A percentile compares a stretch with the other conserved stretches of the same genome.
phyloP scores from a whole-genome alignment of 1,284 basidiomycete species.

The Sanguinoderma infundibulare region DNA sequence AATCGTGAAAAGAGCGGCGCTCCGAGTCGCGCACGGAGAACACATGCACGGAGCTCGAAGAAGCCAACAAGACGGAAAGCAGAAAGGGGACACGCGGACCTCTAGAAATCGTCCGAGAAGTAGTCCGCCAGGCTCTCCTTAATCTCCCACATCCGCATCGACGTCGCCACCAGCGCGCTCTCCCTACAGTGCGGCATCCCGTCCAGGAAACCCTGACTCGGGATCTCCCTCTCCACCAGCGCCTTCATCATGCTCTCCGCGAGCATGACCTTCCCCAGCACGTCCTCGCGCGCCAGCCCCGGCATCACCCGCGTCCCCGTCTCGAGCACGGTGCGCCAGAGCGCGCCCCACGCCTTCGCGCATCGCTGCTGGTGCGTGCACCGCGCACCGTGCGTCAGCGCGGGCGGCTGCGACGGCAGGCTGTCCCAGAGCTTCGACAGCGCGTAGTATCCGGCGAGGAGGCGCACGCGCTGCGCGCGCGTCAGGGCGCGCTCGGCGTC shows the following conservation, averaged over 20 bases:
- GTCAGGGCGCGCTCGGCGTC: slow-evolving; percentile 42
- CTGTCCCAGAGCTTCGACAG: slow-evolving; percentile 46
- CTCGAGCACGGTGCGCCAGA: slow-evolving; percentile 46
- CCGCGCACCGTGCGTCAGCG: slow-evolving; percentile 41
- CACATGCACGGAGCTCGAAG: background rate
- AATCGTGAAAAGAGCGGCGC: background rate
- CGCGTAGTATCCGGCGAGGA: slow-evolving; percentile 48
- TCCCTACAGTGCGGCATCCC: slow-evolving; percentile 42
- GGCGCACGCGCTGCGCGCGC: slow-evolving; percentile 45
- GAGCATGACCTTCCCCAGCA: slow-evolving; percentile 44
- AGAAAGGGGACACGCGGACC: background rate
- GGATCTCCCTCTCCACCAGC: slow-evolving; percentile 45
- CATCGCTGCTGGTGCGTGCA: slow-evolving; percentile 48
- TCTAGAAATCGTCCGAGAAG: slow-evolving; percentile 37
- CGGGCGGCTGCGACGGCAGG: slow-evolving; percentile 42
- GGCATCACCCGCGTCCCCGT: slow-evolving; percentile 40
- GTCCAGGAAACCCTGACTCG: slow-evolving; percentile 42
- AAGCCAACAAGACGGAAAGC: background rate
- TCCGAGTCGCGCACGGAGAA: background rate
- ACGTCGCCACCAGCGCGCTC: slow-evolving; percentile 35
- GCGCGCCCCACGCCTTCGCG: slow-evolving; percentile 43
- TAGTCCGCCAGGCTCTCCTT: slow-evolving; percentile 38
- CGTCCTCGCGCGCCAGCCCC: slow-evolving; percentile 41
- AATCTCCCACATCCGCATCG: slow-evolving; percentile 35
- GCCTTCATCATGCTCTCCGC: slow-evolving; percentile 47